phyloP scores from a whole-genome alignment of 1,284 basidiomycete species.

The Rhodofomes roseus region DNA sequence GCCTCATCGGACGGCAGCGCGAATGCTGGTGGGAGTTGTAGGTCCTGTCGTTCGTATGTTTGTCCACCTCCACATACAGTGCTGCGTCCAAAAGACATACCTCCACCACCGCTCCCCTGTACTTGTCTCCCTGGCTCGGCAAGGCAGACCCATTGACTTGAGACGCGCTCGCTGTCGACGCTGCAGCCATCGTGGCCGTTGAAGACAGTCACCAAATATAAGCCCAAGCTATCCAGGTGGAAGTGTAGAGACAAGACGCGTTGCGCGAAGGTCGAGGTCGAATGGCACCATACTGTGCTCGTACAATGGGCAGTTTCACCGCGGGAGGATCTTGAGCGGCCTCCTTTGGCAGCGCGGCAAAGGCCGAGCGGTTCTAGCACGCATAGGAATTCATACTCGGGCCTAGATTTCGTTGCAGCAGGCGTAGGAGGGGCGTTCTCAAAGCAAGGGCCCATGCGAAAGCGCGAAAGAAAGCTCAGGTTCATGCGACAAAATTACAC shows the following conservation, averaged over 20 bases:
- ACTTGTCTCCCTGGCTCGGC: constrained; percentile 48
- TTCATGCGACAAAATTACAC: constrained; percentile 5
- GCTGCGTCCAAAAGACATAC: constrained; percentile 29
- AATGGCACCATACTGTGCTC: constrained; percentile 6
- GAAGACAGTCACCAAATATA: not conserved
- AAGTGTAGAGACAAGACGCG: not conserved
- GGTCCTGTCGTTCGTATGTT: constrained; percentile 48
- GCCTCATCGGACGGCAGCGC: constrained; percentile 71
- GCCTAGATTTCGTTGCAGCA: no score
- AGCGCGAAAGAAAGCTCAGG: constrained; percentile 2
- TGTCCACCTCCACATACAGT: not conserved
- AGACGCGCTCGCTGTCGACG: constrained; percentile 1
- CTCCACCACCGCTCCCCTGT: constrained; percentile 80
- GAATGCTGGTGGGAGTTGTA: constrained; percentile 87
- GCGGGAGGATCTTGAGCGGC: not conserved
- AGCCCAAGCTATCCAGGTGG: not conserved
- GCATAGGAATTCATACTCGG: not conserved
- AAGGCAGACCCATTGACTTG: constrained; percentile 8
- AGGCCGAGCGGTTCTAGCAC: not conserved
- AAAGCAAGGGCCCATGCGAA: not conserved
- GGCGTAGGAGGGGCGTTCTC: no score
- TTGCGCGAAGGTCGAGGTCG: not conserved
- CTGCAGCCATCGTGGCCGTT: constrained; percentile 12
- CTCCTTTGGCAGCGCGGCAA: not conserved
- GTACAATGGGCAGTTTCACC: not conserved